phyloP scores from a whole-genome alignment of 805 yeast genomes.

The Candida railenensis region DNA sequence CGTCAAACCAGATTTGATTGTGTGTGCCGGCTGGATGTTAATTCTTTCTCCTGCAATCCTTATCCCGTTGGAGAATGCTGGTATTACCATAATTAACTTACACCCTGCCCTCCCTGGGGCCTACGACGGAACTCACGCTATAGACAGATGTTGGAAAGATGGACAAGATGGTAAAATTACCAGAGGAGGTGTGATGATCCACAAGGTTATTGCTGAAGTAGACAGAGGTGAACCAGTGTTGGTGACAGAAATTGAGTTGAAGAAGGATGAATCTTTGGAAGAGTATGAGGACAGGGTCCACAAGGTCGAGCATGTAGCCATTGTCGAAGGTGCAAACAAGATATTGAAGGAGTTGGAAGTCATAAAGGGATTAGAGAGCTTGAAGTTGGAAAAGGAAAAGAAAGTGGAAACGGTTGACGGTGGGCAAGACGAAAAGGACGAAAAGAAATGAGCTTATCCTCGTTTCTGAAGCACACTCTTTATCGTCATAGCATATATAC shows the following conservation, averaged over 20 bases:
- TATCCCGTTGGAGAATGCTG: slow-evolving; percentile 55
- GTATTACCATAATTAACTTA: slow-evolving; percentile 81
- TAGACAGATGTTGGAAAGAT: slow-evolving; percentile 93
- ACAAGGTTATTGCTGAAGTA: slow-evolving; percentile 92
- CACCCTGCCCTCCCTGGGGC: slow-evolving; percentile 98
- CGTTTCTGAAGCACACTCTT: neutral
- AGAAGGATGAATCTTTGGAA: slow-evolving; percentile 73
- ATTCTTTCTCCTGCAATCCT: slow-evolving; percentile 80
- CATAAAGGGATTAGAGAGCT: neutral
- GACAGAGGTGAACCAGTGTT: slow-evolving; percentile 90
- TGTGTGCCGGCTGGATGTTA: slow-evolving; percentile 99
- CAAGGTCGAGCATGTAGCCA: slow-evolving; percentile 80
- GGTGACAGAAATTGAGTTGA: slow-evolving; percentile 72
- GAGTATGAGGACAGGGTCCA: slow-evolving; percentile 84
- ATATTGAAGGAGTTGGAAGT: slow-evolving; percentile 44
- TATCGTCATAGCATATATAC: neutral
- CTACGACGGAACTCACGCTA: slow-evolving; percentile 96
- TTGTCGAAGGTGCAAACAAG: slow-evolving; percentile 82
- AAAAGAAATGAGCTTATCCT: neutral
- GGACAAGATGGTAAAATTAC: slow-evolving; percentile 79
- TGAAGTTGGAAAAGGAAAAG: neutral
- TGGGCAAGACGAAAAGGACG: neutral
- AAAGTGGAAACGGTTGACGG: neutral
- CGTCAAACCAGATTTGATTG: slow-evolving; percentile 75
- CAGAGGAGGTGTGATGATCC: slow-evolving; percentile 94